Base-by-base conservation (phyloP, 352 stramenopile genomes). In the Pythium oligandrum region DNA sequence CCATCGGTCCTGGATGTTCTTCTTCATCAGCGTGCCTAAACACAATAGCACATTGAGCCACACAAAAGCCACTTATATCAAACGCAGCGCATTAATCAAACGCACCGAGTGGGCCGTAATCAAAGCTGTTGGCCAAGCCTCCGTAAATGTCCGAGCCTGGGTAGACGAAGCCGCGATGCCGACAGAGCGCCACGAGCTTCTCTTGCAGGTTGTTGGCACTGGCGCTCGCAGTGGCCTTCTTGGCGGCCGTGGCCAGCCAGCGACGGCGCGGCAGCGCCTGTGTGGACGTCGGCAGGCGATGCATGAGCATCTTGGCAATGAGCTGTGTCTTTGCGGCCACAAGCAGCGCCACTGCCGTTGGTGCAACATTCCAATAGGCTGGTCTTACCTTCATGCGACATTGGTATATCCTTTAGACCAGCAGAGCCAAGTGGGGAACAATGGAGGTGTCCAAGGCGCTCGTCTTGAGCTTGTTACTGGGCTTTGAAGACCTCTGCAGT, bases 1-100 rank as follows among this genome's bases (percentile, higher is more conserved):
- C 93, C 96, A 99, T 1, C 76, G 74, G 56, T 98, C 90, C 67
- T 98, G 96, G 51, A 99, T 87, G 72, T 99, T 99, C 62, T 96
- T 96, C 68, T 99, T 99, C 65, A 99, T 89, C 61, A 98, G 90
- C 9, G 80, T 80, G 39, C 96, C 70, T 75, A 37, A 26, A 26
- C 17, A 26, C 17, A 26, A 26, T 26, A 26, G 0, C 17, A 26
- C 17, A 26, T 26, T 26, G 17, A 26, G 17, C 17, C 17, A 26
- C 17, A 26, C 17, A 26, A 26, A 26, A 26, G 17, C 0, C 17
- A 26, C 17, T 26, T 26, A 26, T 26, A 26, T 26, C 17, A 26
- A 26, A 26, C 17, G 17, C 17, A 26, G 17, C 17, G 17, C 17
- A 26, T 26, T 26, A 26, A 26, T 26, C 17, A 26, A 26, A 26